Percentiles rank a stretch among this genome's conserved stretches.
Evolutionary conservation across 129 eudicot genomes (phyloP).

Genomic region (Ambrosia trifida): DNA sequence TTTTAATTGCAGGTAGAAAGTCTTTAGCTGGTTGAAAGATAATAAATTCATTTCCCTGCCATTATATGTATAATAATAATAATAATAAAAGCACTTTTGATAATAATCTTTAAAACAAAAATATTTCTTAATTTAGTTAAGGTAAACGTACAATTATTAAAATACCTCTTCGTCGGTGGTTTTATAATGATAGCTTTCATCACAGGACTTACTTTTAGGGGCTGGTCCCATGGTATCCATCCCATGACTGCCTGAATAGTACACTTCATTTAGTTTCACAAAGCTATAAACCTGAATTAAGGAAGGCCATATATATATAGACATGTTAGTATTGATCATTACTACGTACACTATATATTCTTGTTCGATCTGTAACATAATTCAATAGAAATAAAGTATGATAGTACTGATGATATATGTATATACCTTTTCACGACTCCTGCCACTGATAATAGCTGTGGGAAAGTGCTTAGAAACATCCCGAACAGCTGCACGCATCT

Average conservation of each 20-base stretch:
- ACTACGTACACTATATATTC: no score
- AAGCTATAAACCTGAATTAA: conserved; percentile 74
- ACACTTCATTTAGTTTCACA: conserved; percentile 71
- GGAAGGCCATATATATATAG: background rate
- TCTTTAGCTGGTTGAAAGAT: conserved; percentile 81
- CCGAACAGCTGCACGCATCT: conserved; percentile 76
- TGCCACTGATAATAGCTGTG: conserved; percentile 82
- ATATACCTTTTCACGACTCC: conserved; percentile 76
- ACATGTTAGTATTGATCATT: background rate
- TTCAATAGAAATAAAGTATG: background rate
- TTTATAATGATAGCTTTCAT: conserved; percentile 43
- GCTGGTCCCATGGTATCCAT: conserved; percentile 86
- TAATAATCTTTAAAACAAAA: background rate
- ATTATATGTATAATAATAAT: background rate
- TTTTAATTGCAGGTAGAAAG: conserved; percentile 55
- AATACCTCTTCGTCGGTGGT: conserved; percentile 52
- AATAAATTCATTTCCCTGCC: conserved; percentile 57
- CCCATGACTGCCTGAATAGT: conserved; percentile 91
- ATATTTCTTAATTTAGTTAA: background rate
- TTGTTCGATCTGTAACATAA: no score
- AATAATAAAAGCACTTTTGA: background rate
- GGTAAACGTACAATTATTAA: background rate
- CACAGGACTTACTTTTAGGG: conserved; percentile 27
- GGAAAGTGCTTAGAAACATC: conserved; percentile 70
- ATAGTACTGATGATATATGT: no score